Base-by-base conservation (phyloP, 805 yeast genomes). In the Nakazawaea sp. region DNA sequence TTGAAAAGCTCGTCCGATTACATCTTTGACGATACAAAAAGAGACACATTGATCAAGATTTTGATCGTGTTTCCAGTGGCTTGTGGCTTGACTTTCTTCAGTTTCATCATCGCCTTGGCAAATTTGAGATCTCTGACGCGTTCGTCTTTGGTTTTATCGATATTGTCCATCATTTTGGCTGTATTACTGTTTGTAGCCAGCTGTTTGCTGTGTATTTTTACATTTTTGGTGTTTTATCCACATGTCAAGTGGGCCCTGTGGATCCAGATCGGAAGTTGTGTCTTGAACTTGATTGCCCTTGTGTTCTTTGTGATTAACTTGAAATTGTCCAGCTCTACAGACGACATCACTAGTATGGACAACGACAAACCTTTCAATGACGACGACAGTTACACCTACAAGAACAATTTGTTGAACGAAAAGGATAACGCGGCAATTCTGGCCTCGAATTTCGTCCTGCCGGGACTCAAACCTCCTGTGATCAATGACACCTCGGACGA, bases 211-310 rank as follows among this genome's bases (percentile, higher is more conserved):
- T 72, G 81, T 37, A 57, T 83, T 9, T 68, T 78, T 20, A 62
- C 64, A 0, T 66, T 81, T 27, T 48, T 84, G 34, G 59, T 75
- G 12, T 83, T 79, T 53, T 70, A 65, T 47, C 92, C 92, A 7
- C 62, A 78, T 43, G 65, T 80, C 13, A 58, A 66, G 5, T 83
- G 89, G 89, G 67, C 78, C n/a, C 67, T 79, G 7, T 83, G 90
- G 89, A 52, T 79, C 24, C 62, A 80, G 49, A 68, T 82, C 20
- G 87, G 81, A 1, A 70, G 85, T 4, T 81, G 84, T 10, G 80
- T 66, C 0, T 56, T 78, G 37, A 66, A 68, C 38, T 58, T 83
- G 41, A 37, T 76, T 2, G 57, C 77, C 2, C 42, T 79, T 2
- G 72, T 82, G 5, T 53, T 75, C 29, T 59, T 72, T 21, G 64